Conservation (phyloP, 2,329 filamentous ascomycete species). For the Penicillium italicum region DNA sequence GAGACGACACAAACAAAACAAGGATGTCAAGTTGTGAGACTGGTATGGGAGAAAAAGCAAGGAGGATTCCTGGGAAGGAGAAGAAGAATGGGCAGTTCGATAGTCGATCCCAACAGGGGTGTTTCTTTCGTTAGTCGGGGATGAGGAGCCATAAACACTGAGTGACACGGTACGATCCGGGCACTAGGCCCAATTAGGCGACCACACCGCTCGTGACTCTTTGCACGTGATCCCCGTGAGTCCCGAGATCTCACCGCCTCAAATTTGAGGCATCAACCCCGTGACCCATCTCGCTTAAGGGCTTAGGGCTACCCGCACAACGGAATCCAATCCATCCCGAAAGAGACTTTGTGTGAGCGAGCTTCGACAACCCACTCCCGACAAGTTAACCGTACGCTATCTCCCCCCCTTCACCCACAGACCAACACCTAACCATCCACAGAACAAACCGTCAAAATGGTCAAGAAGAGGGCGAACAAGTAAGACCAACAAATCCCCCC, state of each 20-base stretch:
- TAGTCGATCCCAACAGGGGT: constrained; percentile 27
- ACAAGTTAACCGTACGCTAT: constrained; percentile 40
- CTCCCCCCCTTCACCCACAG: constrained; percentile 20
- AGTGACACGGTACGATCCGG: constrained; percentile 17
- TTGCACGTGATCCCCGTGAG: constrained; percentile 11
- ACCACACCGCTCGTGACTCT: constrained; percentile 8
- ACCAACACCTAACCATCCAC: constrained; percentile 32
- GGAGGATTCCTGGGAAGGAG: constrained; percentile 7
- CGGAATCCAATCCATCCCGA: constrained; percentile 34
- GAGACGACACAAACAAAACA: constrained; percentile 15
- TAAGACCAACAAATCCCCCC: constrained; percentile 45
- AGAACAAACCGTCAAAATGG: constrained; percentile 60
- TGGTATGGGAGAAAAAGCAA: constrained; percentile 14
- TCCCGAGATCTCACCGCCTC: not conserved
- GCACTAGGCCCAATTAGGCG: constrained; percentile 18
- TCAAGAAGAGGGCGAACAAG: constrained; percentile 74
- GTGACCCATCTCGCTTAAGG: constrained; percentile 39
- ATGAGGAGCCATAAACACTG: constrained; percentile 21
- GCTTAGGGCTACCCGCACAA: constrained; percentile 40
- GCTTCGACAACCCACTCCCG: constrained; percentile 40
- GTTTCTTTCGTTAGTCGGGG: constrained; percentile 13
- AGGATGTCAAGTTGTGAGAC: constrained; percentile 13
- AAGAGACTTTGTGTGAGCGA: constrained; percentile 33
- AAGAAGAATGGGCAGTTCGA: constrained; percentile 27
- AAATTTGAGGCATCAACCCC: constrained; percentile 12